Base-by-base conservation (phyloP, 2,329 filamentous ascomycete species). In the Capronia coronata region DNA sequence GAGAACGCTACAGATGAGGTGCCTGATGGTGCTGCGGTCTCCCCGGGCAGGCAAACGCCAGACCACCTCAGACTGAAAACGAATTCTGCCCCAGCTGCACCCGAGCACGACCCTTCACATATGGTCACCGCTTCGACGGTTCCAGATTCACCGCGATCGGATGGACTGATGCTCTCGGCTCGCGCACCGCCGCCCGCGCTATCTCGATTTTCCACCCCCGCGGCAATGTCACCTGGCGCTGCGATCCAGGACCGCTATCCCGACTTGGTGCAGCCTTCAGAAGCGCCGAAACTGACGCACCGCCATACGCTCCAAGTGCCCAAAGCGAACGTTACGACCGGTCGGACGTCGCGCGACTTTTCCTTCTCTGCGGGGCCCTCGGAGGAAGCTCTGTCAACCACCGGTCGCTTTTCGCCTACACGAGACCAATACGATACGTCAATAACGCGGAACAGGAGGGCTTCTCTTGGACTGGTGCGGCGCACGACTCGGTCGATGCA, bases 261-360 rank as follows among this genome's bases (percentile, higher is more conserved):
- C 14, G 48, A 56, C 29, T 25, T 49, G 10, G 69, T 75, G 1
- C 76, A 78, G 38, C 75, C 82, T 32, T 72, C 79, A 7, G 73
- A 75, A 11, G 71, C 74, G 25, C 68, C 77, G 16, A 77, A 79
- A 48, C 71, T 91, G 42, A 84, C 85, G 66, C 87, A 95, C 54
- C 82, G 90, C 57, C 86, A 95, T 68, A 95, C 88, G 0, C 75
- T 96, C 21, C 88, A 95, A 67, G 87, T 95, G 0, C 89, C 90
- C 6, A 86, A 83, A 67, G 67, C 75, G 13, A 71, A 76, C 16
- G 75, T 82, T 11, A 44, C n/a, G 72, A 77, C 27, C 78, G 87
- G 41, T 61, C 64, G 51, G 60, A 77, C 71, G 46, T 88, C 87
- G n/a, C 82, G 79, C 59, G 89, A 95, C 58, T 77, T 82, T 23